phyloP scores from a whole-genome alignment of 2,329 filamentous ascomycete species.

The Paraconiothyrium sp. region DNA sequence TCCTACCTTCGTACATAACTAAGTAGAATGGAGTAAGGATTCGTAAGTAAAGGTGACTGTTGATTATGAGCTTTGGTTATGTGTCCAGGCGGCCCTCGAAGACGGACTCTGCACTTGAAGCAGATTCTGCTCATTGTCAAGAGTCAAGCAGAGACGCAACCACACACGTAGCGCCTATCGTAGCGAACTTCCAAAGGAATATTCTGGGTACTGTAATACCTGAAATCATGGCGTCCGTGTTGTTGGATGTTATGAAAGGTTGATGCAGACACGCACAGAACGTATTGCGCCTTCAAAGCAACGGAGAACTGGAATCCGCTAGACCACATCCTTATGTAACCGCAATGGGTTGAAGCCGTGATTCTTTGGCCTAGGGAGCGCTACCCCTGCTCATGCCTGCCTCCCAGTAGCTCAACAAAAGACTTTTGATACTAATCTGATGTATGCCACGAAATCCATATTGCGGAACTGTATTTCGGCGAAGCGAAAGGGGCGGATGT shows the following conservation, averaged over 20 bases:
- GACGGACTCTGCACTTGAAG: neutral
- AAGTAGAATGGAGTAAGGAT: neutral
- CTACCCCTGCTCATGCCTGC: neutral
- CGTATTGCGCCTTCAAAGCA: too few relatives aligned
- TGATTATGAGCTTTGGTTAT: neutral
- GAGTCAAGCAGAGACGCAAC: neutral
- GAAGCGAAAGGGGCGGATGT: neutral
- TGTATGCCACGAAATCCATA: neutral
- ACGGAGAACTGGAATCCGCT: too few relatives aligned
- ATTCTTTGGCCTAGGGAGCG: neutral
- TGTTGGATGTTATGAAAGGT: too few relatives aligned
- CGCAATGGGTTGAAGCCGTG: neutral
- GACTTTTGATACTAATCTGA: neutral
- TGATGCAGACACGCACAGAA: too few relatives aligned
- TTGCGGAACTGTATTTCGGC: neutral
- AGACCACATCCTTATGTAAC: too few relatives aligned
- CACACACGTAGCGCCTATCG: neutral
- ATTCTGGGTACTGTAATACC: too few relatives aligned
- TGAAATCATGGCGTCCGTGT: too few relatives aligned
- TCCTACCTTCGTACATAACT: neutral
- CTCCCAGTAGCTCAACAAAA: neutral
- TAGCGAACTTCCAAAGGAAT: too few relatives aligned
- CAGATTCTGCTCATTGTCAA: neutral
- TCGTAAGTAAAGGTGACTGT: neutral
- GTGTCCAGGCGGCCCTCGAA: neutral